Evolutionary conservation across 331 rosid genomes (phyloP), one percentile per base, ranked within the genome.

Genomic region (Dryas integrifolia): DNA sequence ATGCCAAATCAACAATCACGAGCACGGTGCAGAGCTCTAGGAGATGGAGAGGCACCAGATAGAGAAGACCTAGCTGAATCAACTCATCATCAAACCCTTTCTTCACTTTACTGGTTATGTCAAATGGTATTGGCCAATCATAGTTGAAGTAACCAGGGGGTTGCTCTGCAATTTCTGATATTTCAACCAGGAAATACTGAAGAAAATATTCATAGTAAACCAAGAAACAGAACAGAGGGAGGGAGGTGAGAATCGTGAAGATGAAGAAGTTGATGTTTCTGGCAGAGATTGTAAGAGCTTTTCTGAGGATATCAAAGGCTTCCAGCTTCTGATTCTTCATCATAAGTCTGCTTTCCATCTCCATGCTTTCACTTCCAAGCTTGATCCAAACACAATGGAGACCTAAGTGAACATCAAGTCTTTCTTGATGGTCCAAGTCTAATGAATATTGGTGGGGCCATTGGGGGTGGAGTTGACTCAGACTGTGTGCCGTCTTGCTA

Each of bases 11-110:
- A 18, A 77, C 72, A 6, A 80, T 77, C 26, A 60, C 69, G 16
- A 83, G 38, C 35, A 85, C 58, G 11, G 79, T 63, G 18, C 45
- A 46, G 70, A 89, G 70, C 55, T 83, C 83, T 18, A 87, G 77
- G 74, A 89, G 76, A 65, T 80, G 86, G 55, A 82, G 79, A 30
- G 90, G 90, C 30, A 72, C 82, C 66, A 81, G 68, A 72, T 82
- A 87, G 64, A 87, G 79, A 26, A 83, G 62, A 35, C 70, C 74
- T 44, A 87, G 80, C 52, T 76, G 87, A 69, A 82, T 12, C 71
- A 83, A 67, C 61, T 57, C 46, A 44, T 67, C 70, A 0, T 52
- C 58, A 45, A 70, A 70, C 52, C 80, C 80, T 12, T 44, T 67
- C 49, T 53, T 83, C 9, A 81, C 56, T 43, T 68, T 59, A 52